Percentiles rank a stretch among this genome's conserved stretches.
phyloP scores from a whole-genome alignment of 2,329 filamentous ascomycete species.

The Penicillium griseofulvum region DNA sequence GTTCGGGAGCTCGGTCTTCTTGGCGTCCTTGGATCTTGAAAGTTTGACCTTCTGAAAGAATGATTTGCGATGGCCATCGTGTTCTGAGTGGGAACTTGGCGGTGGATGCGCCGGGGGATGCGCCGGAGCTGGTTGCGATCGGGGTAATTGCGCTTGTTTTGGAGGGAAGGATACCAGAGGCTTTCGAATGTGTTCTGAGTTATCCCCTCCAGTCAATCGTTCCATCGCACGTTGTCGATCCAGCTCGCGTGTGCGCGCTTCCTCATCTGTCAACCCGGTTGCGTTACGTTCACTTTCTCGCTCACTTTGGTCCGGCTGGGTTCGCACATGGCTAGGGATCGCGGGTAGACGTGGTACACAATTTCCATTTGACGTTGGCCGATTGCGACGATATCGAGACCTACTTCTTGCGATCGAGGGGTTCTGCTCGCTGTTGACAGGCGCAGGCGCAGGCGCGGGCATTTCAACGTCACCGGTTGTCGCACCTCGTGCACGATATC shows the following conservation, averaged over 20 bases:
- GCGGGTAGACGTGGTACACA: constrained; percentile 12
- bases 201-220: constrained; percentile 31
- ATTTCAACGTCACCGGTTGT: not conserved
- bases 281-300: not conserved
- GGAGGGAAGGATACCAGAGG: constrained; percentile 6
- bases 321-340: constrained; percentile 8
- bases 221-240: constrained; percentile 36
- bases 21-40: constrained; percentile 16
- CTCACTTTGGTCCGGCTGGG: not conserved
- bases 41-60: constrained; percentile 32
- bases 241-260: constrained; percentile 21
- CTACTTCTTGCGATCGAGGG: constrained; percentile 34
- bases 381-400: constrained; percentile 36
- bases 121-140: not conserved
- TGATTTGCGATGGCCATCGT: constrained; percentile 28
- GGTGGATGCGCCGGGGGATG: not conserved
- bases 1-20: constrained; percentile 14
- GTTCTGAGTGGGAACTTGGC: not conserved
- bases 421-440: constrained; percentile 11
- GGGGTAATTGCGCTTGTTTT: not conserved
- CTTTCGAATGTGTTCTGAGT: constrained; percentile 4
- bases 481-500: not conserved
- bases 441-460: not conserved
- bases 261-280: not conserved
- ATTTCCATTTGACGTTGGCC: constrained; percentile 12